Evolutionary conservation across 1,139 yeast genomes (phyloP), one percentile per base, ranked within the genome.

Genomic region (Arxiozyma heterogenica): DNA sequence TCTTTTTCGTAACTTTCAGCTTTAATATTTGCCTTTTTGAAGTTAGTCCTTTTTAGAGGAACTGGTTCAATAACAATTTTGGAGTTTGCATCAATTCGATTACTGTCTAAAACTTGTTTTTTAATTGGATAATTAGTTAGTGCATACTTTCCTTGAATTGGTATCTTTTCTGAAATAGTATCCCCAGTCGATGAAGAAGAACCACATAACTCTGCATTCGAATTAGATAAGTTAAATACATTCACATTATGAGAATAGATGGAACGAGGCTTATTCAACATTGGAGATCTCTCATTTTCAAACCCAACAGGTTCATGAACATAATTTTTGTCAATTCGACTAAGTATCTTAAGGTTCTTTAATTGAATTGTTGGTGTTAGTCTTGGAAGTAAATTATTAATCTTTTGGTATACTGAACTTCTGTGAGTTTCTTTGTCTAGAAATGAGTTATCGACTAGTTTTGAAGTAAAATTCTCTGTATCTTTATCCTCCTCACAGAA

Each of bases 381-480:
- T 27, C 20, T 50, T 5, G 55, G 43, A 3, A 41, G 34, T 21
- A 27, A 3, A 5, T 27, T 50, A 15, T 50, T 54, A 44, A 58
- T 61, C 41, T 57, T 59, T 1, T 65, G 52, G 50, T 65, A 65
- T 1, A 64, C 57, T 1, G 70, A 64, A 27, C 63, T 62, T 43
- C 67, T 59, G 23, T 66, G 51, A 51, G 66, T 66, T 70, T 70
- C 66, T 52, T 61, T 60, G 6, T 70, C 65, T 17, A 67, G 53
- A 4, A 70, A 71, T 3, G 71, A 67, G 23, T 60, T 62, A 55
- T 66, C 65, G 38, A 54, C 59, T 69, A 70, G 66, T 47, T 57
- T 59, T 8, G 39, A 34, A 34, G 54, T 54, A 21, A 18, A 21
- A 12, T 51, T 38, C 6, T 22, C 42, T 38, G 38, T 46, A 15